Percentiles rank a stretch among this genome's conserved stretches.
phyloP scores from a whole-genome alignment of 2,329 filamentous ascomycete species.

The Alternaria infectoria region DNA sequence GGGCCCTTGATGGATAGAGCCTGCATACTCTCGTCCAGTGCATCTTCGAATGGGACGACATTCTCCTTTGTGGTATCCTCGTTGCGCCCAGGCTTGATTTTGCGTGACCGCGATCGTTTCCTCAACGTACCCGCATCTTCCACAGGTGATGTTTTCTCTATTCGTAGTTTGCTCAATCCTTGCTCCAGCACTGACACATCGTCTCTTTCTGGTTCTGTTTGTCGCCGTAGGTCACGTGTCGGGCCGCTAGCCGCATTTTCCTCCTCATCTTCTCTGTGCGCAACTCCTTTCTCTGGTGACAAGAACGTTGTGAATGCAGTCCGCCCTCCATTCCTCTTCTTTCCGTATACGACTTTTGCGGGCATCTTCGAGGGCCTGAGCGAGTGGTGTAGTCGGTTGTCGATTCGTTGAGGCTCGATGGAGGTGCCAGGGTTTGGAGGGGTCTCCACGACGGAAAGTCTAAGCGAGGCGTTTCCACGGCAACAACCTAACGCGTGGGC shows the following conservation, averaged over 20 bases:
- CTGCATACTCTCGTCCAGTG: conserved; percentile 7
- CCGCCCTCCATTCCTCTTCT: conserved; percentile 34
- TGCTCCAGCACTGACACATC: conserved; percentile 9
- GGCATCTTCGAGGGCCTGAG: conserved; percentile 23
- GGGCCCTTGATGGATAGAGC: conserved; percentile 2
- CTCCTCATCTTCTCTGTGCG: neutral
- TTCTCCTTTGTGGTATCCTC: conserved; percentile 10
- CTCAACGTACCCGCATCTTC: conserved; percentile 7
- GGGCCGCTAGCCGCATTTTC: conserved; percentile 2
- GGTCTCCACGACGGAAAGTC: conserved; percentile 7
- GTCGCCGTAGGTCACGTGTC: conserved; percentile 6
- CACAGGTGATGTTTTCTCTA: neutral
- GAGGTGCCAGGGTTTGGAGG: conserved; percentile 3
- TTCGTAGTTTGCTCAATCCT: conserved; percentile 10
- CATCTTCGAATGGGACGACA: neutral
- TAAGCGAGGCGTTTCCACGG: conserved; percentile 13
- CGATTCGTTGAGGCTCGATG: conserved; percentile 2
- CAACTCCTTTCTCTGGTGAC: conserved; percentile 33
- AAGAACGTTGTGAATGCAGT: conserved; percentile 34
- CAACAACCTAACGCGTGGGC: neutral
- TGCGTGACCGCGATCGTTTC: conserved; percentile 14
- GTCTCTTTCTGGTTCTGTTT: neutral
- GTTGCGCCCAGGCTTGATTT: neutral
- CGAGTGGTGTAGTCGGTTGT: neutral
- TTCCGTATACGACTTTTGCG: conserved; percentile 32